phyloP scores from a whole-genome alignment of 305 asterid species.

The Fraxinus angustifolia region DNA sequence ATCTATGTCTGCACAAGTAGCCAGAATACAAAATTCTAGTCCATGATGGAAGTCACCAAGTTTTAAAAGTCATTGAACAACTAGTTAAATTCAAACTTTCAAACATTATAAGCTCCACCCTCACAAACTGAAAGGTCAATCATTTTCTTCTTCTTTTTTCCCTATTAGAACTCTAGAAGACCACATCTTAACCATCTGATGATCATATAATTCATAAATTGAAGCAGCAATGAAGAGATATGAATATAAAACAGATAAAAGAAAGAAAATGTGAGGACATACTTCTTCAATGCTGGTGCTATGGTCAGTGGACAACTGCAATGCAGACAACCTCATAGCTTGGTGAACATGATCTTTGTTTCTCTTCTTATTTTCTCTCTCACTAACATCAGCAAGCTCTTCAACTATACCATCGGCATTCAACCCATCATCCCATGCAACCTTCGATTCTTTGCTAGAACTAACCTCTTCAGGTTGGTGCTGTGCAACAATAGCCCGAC shows the following conservation, averaged over 20 bases:
- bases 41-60: neutral
- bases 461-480: constrained; percentile 45
- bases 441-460: constrained; percentile 33
- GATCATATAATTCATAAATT: neutral
- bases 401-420: constrained; percentile 58
- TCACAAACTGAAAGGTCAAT: constrained; percentile 9
- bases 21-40: neutral
- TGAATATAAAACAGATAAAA: constrained; percentile 3
- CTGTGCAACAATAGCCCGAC: constrained; percentile 97
- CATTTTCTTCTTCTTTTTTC: neutral
- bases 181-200: constrained; percentile 8
- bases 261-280: constrained; percentile 22
- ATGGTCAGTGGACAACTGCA: constrained; percentile 94
- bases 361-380: constrained; percentile 40
- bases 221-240: neutral
- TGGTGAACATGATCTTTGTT: constrained; percentile 47
- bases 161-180: constrained; percentile 14
- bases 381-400: constrained; percentile 44
- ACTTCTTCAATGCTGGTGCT: constrained; percentile 98
- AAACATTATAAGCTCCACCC: neutral
- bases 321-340: constrained; percentile 57
- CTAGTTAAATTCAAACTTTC: neutral
- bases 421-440: constrained; percentile 35
- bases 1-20: neutral
- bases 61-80: neutral